Conservation (phyloP, 208 protist genomes). For the Wallacemonas sp. region DNA sequence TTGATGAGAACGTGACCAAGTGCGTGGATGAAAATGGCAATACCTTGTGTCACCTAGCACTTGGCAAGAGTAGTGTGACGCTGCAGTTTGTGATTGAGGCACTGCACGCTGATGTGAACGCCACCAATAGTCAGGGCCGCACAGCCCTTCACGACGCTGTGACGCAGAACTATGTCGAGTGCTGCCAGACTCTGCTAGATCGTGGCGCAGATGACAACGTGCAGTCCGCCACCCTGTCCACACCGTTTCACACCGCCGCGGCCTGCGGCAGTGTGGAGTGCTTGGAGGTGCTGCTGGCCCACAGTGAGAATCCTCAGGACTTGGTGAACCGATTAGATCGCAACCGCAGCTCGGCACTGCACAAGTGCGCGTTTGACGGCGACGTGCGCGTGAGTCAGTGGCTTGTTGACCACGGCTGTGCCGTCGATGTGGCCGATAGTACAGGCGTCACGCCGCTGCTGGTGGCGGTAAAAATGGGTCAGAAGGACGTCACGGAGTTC, state of each 20-base stretch:
- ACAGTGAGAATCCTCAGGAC: constrained; percentile 54
- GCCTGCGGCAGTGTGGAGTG: constrained; percentile 89
- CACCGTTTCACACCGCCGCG: constrained; percentile 89
- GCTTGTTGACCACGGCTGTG: constrained; percentile 88
- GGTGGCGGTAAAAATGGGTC: constrained; percentile 91
- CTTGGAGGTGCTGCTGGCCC: constrained; percentile 82
- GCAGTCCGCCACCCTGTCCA: constrained; percentile 84
- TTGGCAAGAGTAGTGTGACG: constrained; percentile 67
- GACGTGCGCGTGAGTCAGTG: constrained; percentile 86
- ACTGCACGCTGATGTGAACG: constrained; percentile 75
- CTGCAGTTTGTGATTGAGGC: constrained; percentile 71
- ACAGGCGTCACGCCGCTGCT: constrained; percentile 80
- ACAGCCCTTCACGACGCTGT: constrained; percentile 90
- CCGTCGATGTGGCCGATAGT: constrained; percentile 73
- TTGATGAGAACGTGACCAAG: constrained; percentile 83
- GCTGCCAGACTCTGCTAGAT: constrained; percentile 80
- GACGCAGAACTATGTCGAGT: constrained; percentile 79
- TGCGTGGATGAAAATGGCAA: constrained; percentile 89
- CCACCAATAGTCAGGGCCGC: constrained; percentile 78
- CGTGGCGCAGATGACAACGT: constrained; percentile 82
- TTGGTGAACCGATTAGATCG: constrained; percentile 89
- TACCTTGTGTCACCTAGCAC: constrained; percentile 79
- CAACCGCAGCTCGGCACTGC: constrained; percentile 81
- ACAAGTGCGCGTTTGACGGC: constrained; percentile 91
- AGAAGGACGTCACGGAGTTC: constrained; percentile 73